Base-by-base conservation (phyloP, 2,329 filamentous ascomycete species). In the Cadophora luteo-olivacea region DNA sequence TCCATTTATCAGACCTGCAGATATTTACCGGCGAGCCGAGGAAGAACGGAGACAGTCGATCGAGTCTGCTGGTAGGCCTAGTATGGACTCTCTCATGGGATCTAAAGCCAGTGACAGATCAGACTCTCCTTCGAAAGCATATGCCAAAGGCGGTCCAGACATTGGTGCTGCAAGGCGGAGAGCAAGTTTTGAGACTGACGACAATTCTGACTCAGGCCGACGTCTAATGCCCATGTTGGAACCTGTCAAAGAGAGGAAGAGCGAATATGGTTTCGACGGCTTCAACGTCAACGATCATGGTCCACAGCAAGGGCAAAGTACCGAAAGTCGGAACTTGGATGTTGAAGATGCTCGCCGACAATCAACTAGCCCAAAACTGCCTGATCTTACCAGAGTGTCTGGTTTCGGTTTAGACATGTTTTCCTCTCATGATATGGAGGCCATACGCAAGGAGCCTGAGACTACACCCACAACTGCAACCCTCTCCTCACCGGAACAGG, bases 1-100 rank as follows among this genome's bases (percentile, higher is more conserved):
- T 24, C 85, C 89, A 0, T 89, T 95, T 72, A 84, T 93, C 66
- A 85, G 91, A 48, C 92, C 93, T 1, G 87, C 91, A 14, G 92
- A 97, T 72, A 90, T 94, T 52, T 94, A 95, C 78, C 90, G 87
- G 75, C 87, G 91, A 6, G 84, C 91, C 78, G 87, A 87, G 64
- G 90, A 92, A 72, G 91, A 92, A 72, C 84, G 84, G 72, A 81
- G 84, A 48, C 83, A 83, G 66, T 87, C 87, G 0, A 79, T 86
- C 67, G 89, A 91, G 1, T 86, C 86, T 11, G 52, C 51, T 12
- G 80, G 83, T 24, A 82, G 86, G 63, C 85, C 87, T 5, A 89
- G 84, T 70, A 76, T 87, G 68, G 88, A 90, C 72, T 84, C 84
- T 25, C 74, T 81, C n/a, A 73, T 78, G 8, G 76, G 75, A 33